Percentiles rank a stretch among this genome's conserved stretches.
phyloP scores from a whole-genome alignment of 805 yeast genomes.

The Nakazawaea wyomingensis region DNA sequence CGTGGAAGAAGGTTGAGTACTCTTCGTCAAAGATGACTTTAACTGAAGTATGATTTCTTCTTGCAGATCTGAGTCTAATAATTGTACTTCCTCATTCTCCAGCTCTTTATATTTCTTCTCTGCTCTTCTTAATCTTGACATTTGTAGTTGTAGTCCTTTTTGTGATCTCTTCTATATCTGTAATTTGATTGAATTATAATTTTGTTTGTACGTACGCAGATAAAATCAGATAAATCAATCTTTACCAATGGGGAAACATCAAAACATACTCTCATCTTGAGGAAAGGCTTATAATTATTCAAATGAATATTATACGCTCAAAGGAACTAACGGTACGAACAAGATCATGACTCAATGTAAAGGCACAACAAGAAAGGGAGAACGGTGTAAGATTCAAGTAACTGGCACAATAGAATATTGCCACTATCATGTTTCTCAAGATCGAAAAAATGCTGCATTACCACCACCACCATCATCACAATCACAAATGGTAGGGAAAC shows the following conservation, averaged over 20 bases:
- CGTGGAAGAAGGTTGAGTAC: background rate
- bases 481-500: background rate
- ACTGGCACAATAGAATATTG: conserved; percentile 25
- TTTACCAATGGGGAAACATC: conserved; percentile 2
- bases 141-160: too few species aligned
- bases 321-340: too few species aligned
- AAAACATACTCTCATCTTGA: too few species aligned
- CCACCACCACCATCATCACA: background rate
- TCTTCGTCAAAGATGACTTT: background rate
- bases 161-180: too few species aligned
- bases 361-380: conserved; percentile 37
- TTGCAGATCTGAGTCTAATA: conserved; percentile 5
- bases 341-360: conserved; percentile 26
- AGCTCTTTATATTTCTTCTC: conserved; percentile 3
- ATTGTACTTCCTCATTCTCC: background rate
- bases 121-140: conserved; percentile 11
- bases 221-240: too few species aligned
- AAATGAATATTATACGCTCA: too few species aligned
- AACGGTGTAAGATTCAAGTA: conserved; percentile 30
- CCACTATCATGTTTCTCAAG: conserved; percentile 26
- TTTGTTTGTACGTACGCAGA: too few species aligned
- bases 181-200: too few species aligned
- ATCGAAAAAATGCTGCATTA: background rate
- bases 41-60: conserved; percentile 11
- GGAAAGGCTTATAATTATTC: too few species aligned